These are phyloP conservation scores for Stenocarpella maydis DNA, from an alignment of 2,329 filamentous ascomycete genomes.

Conservation along the genomic window DNA sequence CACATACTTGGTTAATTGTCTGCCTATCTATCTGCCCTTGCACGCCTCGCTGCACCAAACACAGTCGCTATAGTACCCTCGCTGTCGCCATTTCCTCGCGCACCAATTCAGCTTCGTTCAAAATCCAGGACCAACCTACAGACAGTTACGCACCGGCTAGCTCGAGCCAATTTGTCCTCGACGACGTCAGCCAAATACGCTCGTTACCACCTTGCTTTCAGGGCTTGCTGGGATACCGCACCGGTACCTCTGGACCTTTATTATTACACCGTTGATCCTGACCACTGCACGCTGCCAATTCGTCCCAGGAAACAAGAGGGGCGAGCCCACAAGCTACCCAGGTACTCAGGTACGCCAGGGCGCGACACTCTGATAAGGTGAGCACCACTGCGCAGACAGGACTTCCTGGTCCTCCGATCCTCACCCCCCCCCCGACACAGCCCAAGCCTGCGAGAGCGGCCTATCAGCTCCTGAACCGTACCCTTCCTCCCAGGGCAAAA, in stretches of 20 bases:
- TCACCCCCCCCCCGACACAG: background rate
- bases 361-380: conserved; percentile 25
- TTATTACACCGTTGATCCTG: conserved; percentile 23
- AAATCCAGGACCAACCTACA: background rate
- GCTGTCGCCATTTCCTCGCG: conserved; percentile 23
- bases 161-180: background rate
- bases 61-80: conserved; percentile 4
- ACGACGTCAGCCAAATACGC: conserved; percentile 14
- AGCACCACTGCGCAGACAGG: conserved; percentile 26
- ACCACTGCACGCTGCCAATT: conserved; percentile 10
- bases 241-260: conserved; percentile 11
- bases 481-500: conserved; percentile 22
- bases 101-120: background rate
- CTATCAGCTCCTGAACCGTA: conserved; percentile 28
- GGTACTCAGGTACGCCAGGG: no score
- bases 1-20: no score
- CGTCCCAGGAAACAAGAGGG: conserved; percentile 19
- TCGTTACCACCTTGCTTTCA: conserved; percentile 15
- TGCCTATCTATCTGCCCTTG: background rate
- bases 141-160: background rate
- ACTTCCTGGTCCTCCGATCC: conserved; percentile 13
- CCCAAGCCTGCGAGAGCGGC: conserved; percentile 21
- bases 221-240: conserved; percentile 14
- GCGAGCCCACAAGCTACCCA: conserved; percentile 23
- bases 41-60: conserved; percentile 11